phyloP scores from a whole-genome alignment of 177 flowering plant genomes.

The Vitis hybrid region DNA sequence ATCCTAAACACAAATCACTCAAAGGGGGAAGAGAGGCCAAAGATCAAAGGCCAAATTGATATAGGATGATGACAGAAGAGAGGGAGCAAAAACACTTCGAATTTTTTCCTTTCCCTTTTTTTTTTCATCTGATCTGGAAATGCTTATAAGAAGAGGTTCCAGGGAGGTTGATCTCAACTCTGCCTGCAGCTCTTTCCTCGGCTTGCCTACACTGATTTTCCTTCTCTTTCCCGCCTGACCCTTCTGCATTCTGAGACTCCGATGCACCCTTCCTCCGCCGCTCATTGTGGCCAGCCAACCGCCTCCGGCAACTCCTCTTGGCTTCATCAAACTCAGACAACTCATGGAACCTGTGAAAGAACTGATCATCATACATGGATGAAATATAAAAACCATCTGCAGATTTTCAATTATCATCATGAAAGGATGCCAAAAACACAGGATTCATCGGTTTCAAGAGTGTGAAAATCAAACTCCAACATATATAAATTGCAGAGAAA shows the following conservation, averaged over 20 bases:
- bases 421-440: too few relatives aligned
- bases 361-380: too few relatives aligned
- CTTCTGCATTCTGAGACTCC: conserved; percentile 37
- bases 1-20: too few relatives aligned
- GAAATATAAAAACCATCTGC: too few relatives aligned
- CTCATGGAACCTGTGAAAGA: conserved; percentile 50
- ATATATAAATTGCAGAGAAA: too few relatives aligned
- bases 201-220: conserved; percentile 21
- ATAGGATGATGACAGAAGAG: conserved; percentile 51
- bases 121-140: conserved; percentile 34
- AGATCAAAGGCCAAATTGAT: too few relatives aligned
- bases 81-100: conserved; percentile 34
- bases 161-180: conserved; percentile 16
- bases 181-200: conserved; percentile 23
- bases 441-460: too few relatives aligned
- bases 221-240: conserved; percentile 28
- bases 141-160: conserved; percentile 28
- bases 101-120: too few relatives aligned
- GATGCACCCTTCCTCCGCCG: conserved; percentile 44
- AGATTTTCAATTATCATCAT: too few relatives aligned
- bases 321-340: conserved; percentile 53
- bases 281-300: conserved; percentile 63
- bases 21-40: too few relatives aligned
- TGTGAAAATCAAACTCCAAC: too few relatives aligned
- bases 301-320: conserved; percentile 55